Evolutionary conservation across 257 asterid species (phyloP), one percentile per base, ranked within the genome.

Genomic region (Rehmannia glutinosa): DNA sequence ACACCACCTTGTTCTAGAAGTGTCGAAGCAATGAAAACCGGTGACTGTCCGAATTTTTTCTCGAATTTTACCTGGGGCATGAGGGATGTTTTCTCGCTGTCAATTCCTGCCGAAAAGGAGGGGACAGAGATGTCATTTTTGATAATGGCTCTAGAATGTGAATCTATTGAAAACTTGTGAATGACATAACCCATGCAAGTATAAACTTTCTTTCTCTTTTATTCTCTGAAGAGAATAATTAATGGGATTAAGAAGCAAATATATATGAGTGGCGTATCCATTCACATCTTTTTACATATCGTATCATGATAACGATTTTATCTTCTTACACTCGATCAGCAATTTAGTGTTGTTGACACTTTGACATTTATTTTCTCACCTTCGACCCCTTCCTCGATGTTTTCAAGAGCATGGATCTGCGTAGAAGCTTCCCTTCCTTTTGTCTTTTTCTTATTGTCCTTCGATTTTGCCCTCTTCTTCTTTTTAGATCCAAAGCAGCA

Each of bases 341-440:
- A 28, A 61, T 4, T 20, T 36, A n/a, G n/a, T n/a, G n/a, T n/a
- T n/a, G n/a, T n/a, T n/a, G n/a, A n/a, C n/a, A n/a, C n/a, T n/a
- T n/a, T n/a, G n/a, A n/a, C n/a, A 32, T 8, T 13, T 39, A 61
- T 59, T 43, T 64, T 66, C 82, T 71, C 63, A 92, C 97, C 98
- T 84, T 89, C 96, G 20, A 87, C 81, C 67, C 97, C 97, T 84
- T 90, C 97, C 77, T 92, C 97, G 19, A 92, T 86, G 75, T 92
- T 92, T 78, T 92, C 98, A 63, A 92, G 98, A 71, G 98, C 98
- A 66, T 92, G 96, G 76, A 90, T 87, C 80, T 92, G 98, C 9
- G 95, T 83, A 5, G 91, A 86, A 73, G 88, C 74, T 66, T 87
- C 90, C 69, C 73, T 81, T 75, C 76, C 79, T 73, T 92, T 90